Base-by-base conservation (phyloP, 208 protist species). In the Novymonas esmeraldas region DNA sequence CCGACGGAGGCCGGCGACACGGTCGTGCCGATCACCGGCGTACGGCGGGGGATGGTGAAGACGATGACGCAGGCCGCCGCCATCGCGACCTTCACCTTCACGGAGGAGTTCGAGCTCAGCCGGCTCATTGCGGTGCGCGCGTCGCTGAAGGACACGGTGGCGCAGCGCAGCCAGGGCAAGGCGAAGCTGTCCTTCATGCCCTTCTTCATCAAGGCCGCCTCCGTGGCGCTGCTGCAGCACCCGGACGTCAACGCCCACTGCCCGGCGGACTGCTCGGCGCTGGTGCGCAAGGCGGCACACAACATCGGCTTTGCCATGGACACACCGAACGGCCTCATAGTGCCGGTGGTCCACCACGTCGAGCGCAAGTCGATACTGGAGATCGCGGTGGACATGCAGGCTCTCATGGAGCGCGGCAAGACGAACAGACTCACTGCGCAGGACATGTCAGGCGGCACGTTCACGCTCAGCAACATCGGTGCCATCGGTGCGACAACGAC, bases 231-330 rank as follows among this genome's bases (percentile, higher is more conserved):
- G 55, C 57, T 63, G 31, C 49, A 86, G 59, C 94, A 92, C 60
- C 97, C 96, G 13, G 72, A 95, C 36, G 71, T 98, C 55, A 98
- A 98, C 69, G 67, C 80, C 9, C 72, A 80, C 61, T 68, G 94
- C 42, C 82, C 77, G 24, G 63, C 59, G 34, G 85, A 94, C 36
- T 76, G 79, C 65, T 76, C 81, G 38, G 73, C 70, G 52, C 34
- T 98, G 42, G 87, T 85, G 36, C 75, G 90, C 51, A 97, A 96
- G 75, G 82, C 69, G 39, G 44, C 76, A 10, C 98, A 99, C 83
- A 98, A 98, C 79, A 97, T 99, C 66, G 90, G 95, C 52, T 82
- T 99, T 22, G 98, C 98, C 9, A 97, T 99, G 84, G 96, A 99
- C 83, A 98, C 97, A 2, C 92, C 95, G 16, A 79, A 87, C 51